A percentile compares a stretch with the other conserved stretches of the same genome.
Conservation (phyloP, 2,329 filamentous ascomycete genomes). For the Beauveria sp. region DNA sequence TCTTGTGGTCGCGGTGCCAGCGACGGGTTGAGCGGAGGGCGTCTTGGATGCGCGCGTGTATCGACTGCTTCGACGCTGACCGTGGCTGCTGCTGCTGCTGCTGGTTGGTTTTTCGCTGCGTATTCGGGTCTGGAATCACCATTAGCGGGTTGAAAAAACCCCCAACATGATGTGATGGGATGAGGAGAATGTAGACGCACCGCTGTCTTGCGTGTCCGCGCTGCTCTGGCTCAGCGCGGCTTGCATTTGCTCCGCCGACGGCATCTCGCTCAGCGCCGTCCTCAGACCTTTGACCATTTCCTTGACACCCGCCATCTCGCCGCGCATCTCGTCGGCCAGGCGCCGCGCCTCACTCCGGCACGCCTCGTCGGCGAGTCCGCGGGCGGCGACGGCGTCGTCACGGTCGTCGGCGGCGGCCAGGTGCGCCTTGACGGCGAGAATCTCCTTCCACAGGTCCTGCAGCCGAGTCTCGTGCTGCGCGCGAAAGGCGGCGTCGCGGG, state of each 20-base stretch:
- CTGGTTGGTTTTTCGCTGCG: background rate
- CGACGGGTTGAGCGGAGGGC: constrained; percentile 29
- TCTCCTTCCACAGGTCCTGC: constrained; percentile 22
- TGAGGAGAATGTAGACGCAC: background rate
- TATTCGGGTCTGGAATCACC: background rate
- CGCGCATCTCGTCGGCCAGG: constrained; percentile 14
- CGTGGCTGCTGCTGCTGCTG: background rate
- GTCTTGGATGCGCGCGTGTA: constrained; percentile 24
- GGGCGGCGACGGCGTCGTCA: background rate
- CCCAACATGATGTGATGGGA: too few species aligned
- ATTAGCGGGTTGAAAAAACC: background rate
- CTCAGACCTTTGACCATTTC: constrained; percentile 17
- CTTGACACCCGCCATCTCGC: constrained; percentile 20
- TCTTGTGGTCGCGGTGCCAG: constrained; percentile 32
- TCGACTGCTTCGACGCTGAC: constrained; percentile 3
- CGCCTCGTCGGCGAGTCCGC: constrained; percentile 14
- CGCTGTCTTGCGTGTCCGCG: background rate
- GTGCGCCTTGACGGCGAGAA: constrained; percentile 22
- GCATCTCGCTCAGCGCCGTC: constrained; percentile 17
- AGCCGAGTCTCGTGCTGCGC: constrained; percentile 23
- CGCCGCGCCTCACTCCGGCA: constrained; percentile 16
- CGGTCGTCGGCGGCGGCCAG: constrained; percentile 14
- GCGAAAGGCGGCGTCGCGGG: constrained; percentile 22
- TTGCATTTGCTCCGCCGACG: constrained; percentile 16
- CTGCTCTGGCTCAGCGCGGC: constrained; percentile 14